Base-by-base conservation (phyloP, 305 asterid genomes). In the Striga hermonthica region DNA sequence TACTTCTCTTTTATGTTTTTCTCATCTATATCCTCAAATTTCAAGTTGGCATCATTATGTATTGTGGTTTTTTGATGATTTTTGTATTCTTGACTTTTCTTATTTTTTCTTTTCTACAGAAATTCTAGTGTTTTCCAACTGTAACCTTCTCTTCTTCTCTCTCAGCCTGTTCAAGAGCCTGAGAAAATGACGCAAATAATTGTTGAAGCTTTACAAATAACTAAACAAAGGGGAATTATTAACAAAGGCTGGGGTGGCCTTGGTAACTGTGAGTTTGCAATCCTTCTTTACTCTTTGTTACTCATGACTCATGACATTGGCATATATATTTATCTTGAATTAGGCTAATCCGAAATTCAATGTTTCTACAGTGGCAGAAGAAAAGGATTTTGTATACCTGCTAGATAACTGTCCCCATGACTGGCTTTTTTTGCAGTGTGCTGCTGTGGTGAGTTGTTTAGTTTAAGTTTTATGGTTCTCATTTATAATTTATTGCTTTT, bases 171-270 rank as follows among this genome's bases (percentile, higher is more conserved):
- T 71, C 95, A 83, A 80, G 97, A 86, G 66, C 99, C 99, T 36
- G 81, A 79, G 78, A 93, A 90, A 79, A 93, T 93, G 97, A 88
- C 95, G 8, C 83, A 83, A 73, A 86, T 80, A 69, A 93, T 93
- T 60, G 94, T 90, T 54, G 81, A 88, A 72, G 97, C 96, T 45
- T 75, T 93, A 72, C 86, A 83, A 76, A 80, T 55, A 56, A 93
- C 96, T 37, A 80, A 82, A 39, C 96, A 90, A 76, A 80, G 99
- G 77, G 99, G 97, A 57, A 88, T 93, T 60, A 88, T 93, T 68
- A 90, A 86, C 84, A 93, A 83, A 80, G 99, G 99, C 68, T 90
- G 99, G 97, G 99, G 97, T 71, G 99, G 97, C 75, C 96, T 90
- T 78, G 97, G 99, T 47, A 71, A 90, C 80, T 80, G 97, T 93